These are phyloP conservation scores for Jackrogersella multiformis DNA, from an alignment of 495 filamentous ascomycete genomes.

Conservation along the genomic window DNA sequence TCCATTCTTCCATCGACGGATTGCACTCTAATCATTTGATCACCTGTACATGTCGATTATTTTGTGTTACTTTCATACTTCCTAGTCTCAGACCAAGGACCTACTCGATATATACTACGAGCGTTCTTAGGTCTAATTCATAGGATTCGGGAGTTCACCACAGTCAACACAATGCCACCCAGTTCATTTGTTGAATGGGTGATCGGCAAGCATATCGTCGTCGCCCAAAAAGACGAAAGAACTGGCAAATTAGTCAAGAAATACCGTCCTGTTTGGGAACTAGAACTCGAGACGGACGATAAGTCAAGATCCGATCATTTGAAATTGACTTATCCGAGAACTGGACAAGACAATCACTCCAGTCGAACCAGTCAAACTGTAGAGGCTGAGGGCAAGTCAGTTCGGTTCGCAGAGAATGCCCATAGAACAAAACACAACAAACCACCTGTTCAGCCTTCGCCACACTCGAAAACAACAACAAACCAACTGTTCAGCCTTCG, in stretches of 20 bases:
- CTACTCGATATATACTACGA: neutral
- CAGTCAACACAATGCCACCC: constrained; percentile 37
- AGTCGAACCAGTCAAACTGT: neutral
- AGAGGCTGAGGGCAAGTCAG: constrained; percentile 8
- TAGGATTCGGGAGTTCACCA: neutral
- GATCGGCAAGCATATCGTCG: constrained; percentile 48
- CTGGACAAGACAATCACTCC: constrained; percentile 3
- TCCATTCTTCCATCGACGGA: neutral
- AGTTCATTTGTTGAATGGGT: constrained; percentile 53
- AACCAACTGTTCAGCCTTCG: constrained; percentile 5
- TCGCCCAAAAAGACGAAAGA: too few relatives aligned
- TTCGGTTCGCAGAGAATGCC: constrained; percentile 34
- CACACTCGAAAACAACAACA: constrained; percentile 38
- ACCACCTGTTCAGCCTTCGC: neutral
- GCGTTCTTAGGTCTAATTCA: neutral
- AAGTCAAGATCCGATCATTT: constrained; percentile 48
- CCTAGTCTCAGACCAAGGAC: neutral
- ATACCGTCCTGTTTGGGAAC: constrained; percentile 34
- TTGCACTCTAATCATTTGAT: neutral
- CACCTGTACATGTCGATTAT: neutral
- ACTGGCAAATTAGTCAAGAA: neutral
- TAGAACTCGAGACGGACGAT: constrained; percentile 53
- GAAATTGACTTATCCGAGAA: constrained; percentile 49
- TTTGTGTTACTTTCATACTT: neutral
- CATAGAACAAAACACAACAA: constrained; percentile 30